phyloP scores from a whole-genome alignment of 768 basidiomycete species.

The Dentipellis sp. region DNA sequence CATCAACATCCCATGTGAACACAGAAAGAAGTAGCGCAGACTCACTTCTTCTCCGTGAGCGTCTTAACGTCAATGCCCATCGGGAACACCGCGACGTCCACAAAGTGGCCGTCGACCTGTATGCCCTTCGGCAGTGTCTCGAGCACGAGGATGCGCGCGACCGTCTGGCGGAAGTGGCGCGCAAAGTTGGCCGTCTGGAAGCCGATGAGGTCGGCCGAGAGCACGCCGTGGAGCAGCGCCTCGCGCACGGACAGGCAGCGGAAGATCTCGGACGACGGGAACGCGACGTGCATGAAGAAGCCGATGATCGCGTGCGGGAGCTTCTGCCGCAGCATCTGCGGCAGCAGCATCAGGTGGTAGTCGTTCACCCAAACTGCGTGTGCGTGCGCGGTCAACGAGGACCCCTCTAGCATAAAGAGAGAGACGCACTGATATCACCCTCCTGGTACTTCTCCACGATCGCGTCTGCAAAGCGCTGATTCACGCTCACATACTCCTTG shows the following conservation, averaged over 20 bases:
- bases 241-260: slow-evolving; percentile 76
- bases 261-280: slow-evolving; percentile 94
- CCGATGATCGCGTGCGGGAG: slow-evolving; percentile 64
- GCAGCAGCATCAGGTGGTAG: slow-evolving; percentile 93
- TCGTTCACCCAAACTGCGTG: slow-evolving; percentile 75
- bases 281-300: slow-evolving; percentile 97
- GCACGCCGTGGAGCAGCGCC: slow-evolving; percentile 74
- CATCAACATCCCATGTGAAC: slow-evolving; percentile 11
- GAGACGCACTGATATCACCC: slow-evolving; percentile 65
- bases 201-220: slow-evolving; percentile 89
- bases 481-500: slow-evolving; percentile 83
- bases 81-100: slow-evolving; percentile 83
- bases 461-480: slow-evolving; percentile 80
- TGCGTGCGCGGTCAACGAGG: too few relatives aligned
- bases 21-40: slow-evolving; percentile 5
- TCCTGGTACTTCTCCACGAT: slow-evolving; percentile 76
- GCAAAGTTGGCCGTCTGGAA: slow-evolving; percentile 87
- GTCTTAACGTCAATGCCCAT: slow-evolving; percentile 81
- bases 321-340: slow-evolving; percentile 68
- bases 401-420: neutral
- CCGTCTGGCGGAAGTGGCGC: slow-evolving; percentile 80
- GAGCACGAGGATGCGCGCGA: slow-evolving; percentile 66
- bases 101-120: slow-evolving; percentile 59
- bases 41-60: slow-evolving; percentile 57
- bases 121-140: slow-evolving; percentile 83